Evolutionary conservation across 2,329 filamentous ascomycete genomes (phyloP).

Genomic region (Exophiala spinifera): DNA sequence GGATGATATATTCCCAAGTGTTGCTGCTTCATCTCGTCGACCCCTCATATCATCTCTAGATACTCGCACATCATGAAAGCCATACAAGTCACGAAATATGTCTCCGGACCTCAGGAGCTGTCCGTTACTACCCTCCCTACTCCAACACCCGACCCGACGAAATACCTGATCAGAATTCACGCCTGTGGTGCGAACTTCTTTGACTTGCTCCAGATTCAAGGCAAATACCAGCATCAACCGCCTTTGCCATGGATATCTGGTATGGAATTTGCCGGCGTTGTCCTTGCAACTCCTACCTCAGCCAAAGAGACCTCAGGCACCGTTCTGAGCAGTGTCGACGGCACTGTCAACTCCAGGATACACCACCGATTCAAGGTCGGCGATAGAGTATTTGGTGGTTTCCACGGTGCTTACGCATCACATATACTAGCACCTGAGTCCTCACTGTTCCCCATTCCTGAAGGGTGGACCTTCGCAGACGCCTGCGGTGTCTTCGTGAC

Average conservation of each 20-base stretch:
- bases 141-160: slow-evolving; percentile 64
- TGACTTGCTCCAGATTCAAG: slow-evolving; percentile 89
- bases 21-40: neutral
- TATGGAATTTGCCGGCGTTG: slow-evolving; percentile 77
- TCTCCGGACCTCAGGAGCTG: slow-evolving; percentile 74
- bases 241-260: slow-evolving; percentile 85
- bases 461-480: slow-evolving; percentile 78
- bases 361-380: slow-evolving; percentile 68
- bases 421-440: slow-evolving; percentile 66
- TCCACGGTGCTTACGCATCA: slow-evolving; percentile 82
- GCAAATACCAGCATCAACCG: slow-evolving; percentile 92
- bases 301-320: slow-evolving; percentile 10
- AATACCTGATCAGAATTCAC: slow-evolving; percentile 85
- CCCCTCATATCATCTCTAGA: neutral
- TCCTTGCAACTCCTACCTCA: slow-evolving; percentile 63
- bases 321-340: slow-evolving; percentile 37
- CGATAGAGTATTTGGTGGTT: slow-evolving; percentile 79
- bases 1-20: neutral
- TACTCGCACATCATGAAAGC: slow-evolving; percentile 23
- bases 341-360: slow-evolving; percentile 22
- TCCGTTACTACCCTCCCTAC: slow-evolving; percentile 71
- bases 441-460: slow-evolving; percentile 68
- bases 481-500: slow-evolving; percentile 90
- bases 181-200: slow-evolving; percentile 94
- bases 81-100: slow-evolving; percentile 30